phyloP scores from a whole-genome alignment of 2,329 filamentous ascomycete genomes.

The Aspergillus caelatus region DNA sequence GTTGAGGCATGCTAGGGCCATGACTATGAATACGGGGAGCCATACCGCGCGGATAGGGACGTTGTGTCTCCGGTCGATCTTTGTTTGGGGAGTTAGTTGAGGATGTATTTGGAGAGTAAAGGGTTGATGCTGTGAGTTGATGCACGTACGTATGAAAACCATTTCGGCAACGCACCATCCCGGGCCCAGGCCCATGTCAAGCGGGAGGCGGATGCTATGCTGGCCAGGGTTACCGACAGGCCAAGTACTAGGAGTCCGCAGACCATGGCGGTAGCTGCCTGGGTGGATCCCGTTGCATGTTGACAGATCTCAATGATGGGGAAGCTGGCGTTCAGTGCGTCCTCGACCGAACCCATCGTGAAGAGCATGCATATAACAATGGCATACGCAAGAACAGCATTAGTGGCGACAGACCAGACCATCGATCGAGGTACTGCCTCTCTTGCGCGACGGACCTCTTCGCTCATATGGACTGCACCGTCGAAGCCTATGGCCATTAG shows the following conservation, averaged over 20 bases:
- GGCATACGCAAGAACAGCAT: conserved; percentile 45
- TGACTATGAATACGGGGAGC: conserved; percentile 35
- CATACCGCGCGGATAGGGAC: conserved; percentile 44
- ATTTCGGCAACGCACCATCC: conserved; percentile 48
- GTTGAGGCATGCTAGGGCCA: conserved; percentile 42
- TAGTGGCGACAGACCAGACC: conserved; percentile 48
- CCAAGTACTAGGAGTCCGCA: conserved; percentile 36
- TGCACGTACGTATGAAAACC: conserved; percentile 19
- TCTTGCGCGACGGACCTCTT: conserved; percentile 50
- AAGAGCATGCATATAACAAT: conserved; percentile 49
- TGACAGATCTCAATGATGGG: conserved; percentile 50
- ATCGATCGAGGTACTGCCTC: conserved; percentile 51
- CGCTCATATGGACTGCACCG: conserved; percentile 52
- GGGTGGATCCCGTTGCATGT: conserved; percentile 43
- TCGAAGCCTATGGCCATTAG: conserved; percentile 44
- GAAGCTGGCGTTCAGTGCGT: conserved; percentile 32
- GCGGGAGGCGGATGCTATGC: conserved; percentile 52
- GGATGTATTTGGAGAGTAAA: neutral
- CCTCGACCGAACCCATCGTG: conserved; percentile 46
- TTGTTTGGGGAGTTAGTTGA: conserved; percentile 6
- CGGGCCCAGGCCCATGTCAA: conserved; percentile 55
- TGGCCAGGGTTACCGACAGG: conserved; percentile 42
- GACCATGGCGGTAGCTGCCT: conserved; percentile 44
- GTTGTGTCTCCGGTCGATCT: conserved; percentile 34
- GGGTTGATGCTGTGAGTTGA: neutral